These are phyloP conservation scores for Coniochaeta ligniaria DNA, from an alignment of 2,329 filamentous ascomycete genomes.

Conservation along the genomic window DNA sequence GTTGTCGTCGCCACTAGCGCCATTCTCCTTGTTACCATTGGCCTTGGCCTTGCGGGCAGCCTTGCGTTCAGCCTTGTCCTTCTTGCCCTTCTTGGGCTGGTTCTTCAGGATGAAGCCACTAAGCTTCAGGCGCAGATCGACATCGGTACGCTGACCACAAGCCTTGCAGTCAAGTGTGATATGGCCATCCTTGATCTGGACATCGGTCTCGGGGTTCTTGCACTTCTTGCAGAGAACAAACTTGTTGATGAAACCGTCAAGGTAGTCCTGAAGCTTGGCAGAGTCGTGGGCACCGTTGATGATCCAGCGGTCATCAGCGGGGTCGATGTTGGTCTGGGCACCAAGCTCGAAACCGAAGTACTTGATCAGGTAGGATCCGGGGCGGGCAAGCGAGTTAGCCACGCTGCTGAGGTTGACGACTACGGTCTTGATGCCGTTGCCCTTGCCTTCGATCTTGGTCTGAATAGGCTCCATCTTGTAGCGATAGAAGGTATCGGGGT, in stretches of 20 bases:
- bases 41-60: slow-evolving; percentile 88
- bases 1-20: slow-evolving; percentile 54
- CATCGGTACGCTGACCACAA: slow-evolving; percentile 86
- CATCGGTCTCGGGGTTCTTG: slow-evolving; percentile 98
- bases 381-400: slow-evolving; percentile 83
- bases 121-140: slow-evolving; percentile 90
- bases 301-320: slow-evolving; percentile 97
- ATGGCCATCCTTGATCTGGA: slow-evolving; percentile 86
- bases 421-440: slow-evolving; percentile 98
- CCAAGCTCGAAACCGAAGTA: slow-evolving; percentile 99
- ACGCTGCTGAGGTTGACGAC: slow-evolving; percentile 95
- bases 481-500: slow-evolving; percentile 98
- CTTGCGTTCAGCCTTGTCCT: slow-evolving; percentile 89
- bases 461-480: slow-evolving; percentile 99
- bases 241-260: slow-evolving; percentile 96
- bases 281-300: slow-evolving; percentile 98
- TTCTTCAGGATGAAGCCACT: slow-evolving; percentile 97
- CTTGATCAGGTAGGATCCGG: slow-evolving; percentile 95
- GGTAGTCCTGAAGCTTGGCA: slow-evolving; percentile 91
- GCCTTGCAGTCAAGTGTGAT: slow-evolving; percentile 98
- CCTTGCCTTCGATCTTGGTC: slow-evolving; percentile 99
- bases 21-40: slow-evolving; percentile 52
- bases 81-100: slow-evolving; percentile 88
- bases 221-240: slow-evolving; percentile 99
- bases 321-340: slow-evolving; percentile 96